These are phyloP conservation scores for Apiospora kogelbergensis DNA, from an alignment of 2,329 filamentous ascomycete genomes.

Conservation along the genomic window DNA sequence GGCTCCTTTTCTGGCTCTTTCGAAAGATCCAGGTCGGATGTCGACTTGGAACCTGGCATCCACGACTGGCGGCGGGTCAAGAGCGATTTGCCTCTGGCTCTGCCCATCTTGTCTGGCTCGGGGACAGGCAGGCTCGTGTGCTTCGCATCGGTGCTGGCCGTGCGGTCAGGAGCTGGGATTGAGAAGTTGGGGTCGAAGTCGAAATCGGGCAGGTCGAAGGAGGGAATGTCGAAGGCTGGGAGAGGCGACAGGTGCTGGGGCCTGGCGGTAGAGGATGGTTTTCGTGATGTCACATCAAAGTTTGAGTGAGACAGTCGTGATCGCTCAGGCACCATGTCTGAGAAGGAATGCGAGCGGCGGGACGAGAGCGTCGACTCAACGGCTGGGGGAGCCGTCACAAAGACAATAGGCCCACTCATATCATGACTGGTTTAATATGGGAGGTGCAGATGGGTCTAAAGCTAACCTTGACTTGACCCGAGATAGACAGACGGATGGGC, in stretches of 20 bases:
- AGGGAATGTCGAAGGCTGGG: conserved; percentile 50
- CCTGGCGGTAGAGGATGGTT: conserved; percentile 30
- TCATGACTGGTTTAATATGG: conserved; percentile 33
- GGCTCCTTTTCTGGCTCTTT: conserved; percentile 13
- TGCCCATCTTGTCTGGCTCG: conserved; percentile 27
- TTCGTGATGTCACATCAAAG: conserved; percentile 12
- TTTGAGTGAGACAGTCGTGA: conserved; percentile 15
- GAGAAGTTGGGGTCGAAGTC: conserved; percentile 48
- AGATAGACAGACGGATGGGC: not conserved
- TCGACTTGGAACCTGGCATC: conserved; percentile 48
- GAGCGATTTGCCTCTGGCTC: conserved; percentile 43
- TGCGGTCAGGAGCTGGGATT: conserved; percentile 27
- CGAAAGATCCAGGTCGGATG: conserved; percentile 32
- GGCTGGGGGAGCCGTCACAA: conserved; percentile 39
- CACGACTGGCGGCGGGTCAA: conserved; percentile 52
- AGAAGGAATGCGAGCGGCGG: conserved; percentile 31
- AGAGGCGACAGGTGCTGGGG: conserved; percentile 21
- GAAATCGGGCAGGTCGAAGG: conserved; percentile 48
- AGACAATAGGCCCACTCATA: conserved; percentile 42
- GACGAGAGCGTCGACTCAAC: conserved; percentile 36
- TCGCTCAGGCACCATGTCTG: conserved; percentile 18
- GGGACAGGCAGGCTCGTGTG: conserved; percentile 21
- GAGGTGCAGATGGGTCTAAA: conserved; percentile 2
- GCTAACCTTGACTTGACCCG: conserved; percentile 7
- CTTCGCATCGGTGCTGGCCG: conserved; percentile 27